A percentile compares a stretch with the other conserved stretches of the same genome.
Evolutionary conservation across 2,329 filamentous ascomycete species (phyloP).

Genomic region (Calonectria pauciramosa): DNA sequence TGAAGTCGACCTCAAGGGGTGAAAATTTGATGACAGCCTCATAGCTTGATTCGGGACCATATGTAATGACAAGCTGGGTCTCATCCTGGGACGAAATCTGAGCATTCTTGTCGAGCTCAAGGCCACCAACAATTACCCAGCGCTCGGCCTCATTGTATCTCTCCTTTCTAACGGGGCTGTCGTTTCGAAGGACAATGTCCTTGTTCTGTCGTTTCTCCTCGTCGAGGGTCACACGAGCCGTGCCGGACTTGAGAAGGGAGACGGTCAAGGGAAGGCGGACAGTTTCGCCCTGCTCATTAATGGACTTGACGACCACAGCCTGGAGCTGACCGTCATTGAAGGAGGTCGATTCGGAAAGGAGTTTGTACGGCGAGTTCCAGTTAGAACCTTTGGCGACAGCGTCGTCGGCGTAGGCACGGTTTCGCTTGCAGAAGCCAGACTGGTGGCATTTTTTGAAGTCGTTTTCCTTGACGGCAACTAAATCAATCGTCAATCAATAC

Average conservation of each 20-base stretch:
- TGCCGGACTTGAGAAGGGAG: constrained; percentile 90
- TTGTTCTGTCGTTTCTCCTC: constrained; percentile 92
- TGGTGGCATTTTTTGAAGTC: constrained; percentile 98
- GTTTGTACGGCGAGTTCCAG: constrained; percentile 86
- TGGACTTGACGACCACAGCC: constrained; percentile 85
- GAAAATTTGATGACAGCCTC: constrained; percentile 87
- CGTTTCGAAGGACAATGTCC: constrained; percentile 88
- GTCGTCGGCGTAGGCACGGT: constrained; percentile 88
- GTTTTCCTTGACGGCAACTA: constrained; percentile 91
- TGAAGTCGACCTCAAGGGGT: constrained; percentile 90
- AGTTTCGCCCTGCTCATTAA: constrained; percentile 73
- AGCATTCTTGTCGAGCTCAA: constrained; percentile 79
- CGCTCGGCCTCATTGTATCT: constrained; percentile 93
- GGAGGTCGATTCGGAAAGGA: constrained; percentile 78
- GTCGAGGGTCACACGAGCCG: constrained; percentile 88
- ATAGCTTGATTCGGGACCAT: constrained; percentile 81
- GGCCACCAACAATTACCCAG: constrained; percentile 87
- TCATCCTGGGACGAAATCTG: constrained; percentile 76
- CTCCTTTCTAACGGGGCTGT: constrained; percentile 88
- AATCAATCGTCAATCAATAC: constrained; percentile 33
- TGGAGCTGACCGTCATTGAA: constrained; percentile 86
- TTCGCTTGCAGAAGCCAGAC: constrained; percentile 97
- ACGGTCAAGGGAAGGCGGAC: constrained; percentile 86
- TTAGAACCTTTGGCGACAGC: constrained; percentile 73
- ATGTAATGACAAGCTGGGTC: constrained; percentile 80